These are phyloP conservation scores for Pyrenopolyporus hunteri DNA, from an alignment of 495 filamentous ascomycete species.

Conservation along the genomic window DNA sequence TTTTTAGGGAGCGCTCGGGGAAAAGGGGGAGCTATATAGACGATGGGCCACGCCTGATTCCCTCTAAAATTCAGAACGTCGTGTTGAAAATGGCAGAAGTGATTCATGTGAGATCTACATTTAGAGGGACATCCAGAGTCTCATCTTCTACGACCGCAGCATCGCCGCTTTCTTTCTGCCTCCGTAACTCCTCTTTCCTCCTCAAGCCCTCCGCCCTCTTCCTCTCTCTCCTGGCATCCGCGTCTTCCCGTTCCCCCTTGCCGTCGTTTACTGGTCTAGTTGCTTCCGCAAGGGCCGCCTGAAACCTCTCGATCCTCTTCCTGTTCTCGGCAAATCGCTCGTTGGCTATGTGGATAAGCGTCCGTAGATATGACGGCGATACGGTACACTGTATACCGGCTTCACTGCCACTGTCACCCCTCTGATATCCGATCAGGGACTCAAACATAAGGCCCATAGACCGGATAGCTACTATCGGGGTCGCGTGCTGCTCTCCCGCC, in stretches of 20 bases:
- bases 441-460: slow-evolving; percentile 81
- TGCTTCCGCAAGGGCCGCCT: slow-evolving; percentile 47
- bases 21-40: slow-evolving; percentile 37
- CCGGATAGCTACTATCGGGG: slow-evolving; percentile 80
- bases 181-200: slow-evolving; percentile 48
- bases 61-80: not conserved
- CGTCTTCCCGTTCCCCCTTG: slow-evolving; percentile 61
- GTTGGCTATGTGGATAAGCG: slow-evolving; percentile 72
- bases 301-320: slow-evolving; percentile 70
- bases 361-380: slow-evolving; percentile 63
- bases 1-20: slow-evolving; percentile 26
- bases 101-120: slow-evolving; percentile 39
- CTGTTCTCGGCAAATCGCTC: slow-evolving; percentile 76
- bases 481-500: slow-evolving; percentile 48
- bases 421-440: slow-evolving; percentile 69
- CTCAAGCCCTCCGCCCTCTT: slow-evolving; percentile 67
- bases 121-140: slow-evolving; percentile 33
- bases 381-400: slow-evolving; percentile 52
- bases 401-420: slow-evolving; percentile 37
- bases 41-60: slow-evolving; percentile 14
- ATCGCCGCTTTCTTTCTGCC: slow-evolving; percentile 5
- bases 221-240: slow-evolving; percentile 60
- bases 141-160: slow-evolving; percentile 9
- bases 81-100: not conserved
- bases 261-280: slow-evolving; percentile 34